These are phyloP conservation scores for Ramichloridium luteum DNA, from an alignment of 2,329 filamentous ascomycete genomes.

Conservation along the genomic window DNA sequence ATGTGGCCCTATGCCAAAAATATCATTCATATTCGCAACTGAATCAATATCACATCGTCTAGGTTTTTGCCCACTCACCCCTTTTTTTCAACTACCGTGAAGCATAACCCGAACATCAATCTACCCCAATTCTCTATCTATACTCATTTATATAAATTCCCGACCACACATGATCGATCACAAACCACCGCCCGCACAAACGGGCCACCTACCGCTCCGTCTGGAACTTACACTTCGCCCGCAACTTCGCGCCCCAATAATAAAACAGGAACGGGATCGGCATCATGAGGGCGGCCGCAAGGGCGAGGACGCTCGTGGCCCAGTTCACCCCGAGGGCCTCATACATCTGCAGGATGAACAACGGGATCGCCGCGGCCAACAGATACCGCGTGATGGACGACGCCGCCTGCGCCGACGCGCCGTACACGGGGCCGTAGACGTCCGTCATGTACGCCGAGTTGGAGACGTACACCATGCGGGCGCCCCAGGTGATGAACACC, in stretches of 20 bases:
- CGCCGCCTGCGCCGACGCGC: slow-evolving; percentile 1
- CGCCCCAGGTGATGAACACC: slow-evolving; percentile 1
- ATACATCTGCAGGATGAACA: slow-evolving; percentile 1
- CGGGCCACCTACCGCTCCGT: no score
- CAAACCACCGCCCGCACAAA: no score
- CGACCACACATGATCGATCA: no score
- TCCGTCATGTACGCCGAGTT: slow-evolving; percentile 2
- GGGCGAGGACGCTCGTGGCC: neutral
- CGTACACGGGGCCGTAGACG: slow-evolving; percentile 1
- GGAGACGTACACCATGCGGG: slow-evolving; percentile 1
- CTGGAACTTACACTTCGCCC: neutral
- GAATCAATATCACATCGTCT: no score
- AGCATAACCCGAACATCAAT: no score
- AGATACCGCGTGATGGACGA: neutral
- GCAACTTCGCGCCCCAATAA: neutral
- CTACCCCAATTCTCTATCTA: no score
- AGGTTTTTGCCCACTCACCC: no score
- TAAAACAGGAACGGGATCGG: neutral
- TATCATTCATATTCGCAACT: no score
- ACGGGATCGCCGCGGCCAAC: neutral
- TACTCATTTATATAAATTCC: no score
- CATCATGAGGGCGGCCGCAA: neutral
- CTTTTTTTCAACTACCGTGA: no score
- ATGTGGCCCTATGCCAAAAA: no score
- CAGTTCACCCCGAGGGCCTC: neutral